These are phyloP conservation scores for Lyophyllum decastes DNA, from an alignment of 768 basidiomycete species.

Conservation along the genomic window DNA sequence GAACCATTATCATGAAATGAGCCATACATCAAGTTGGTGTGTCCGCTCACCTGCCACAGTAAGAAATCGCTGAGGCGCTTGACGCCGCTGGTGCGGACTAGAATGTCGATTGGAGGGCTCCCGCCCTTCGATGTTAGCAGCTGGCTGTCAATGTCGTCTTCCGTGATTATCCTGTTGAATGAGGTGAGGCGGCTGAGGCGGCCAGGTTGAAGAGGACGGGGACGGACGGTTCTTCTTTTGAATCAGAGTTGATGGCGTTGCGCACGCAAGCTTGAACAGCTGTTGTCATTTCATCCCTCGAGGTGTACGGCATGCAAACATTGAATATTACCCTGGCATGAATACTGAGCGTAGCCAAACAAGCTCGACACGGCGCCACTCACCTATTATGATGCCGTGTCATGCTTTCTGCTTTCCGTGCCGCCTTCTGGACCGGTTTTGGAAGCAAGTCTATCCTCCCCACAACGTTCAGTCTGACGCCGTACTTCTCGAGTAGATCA, in stretches of 20 bases:
- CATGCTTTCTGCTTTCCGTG: constrained; percentile 70
- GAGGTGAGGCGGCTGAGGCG: not conserved
- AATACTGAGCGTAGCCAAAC: no score
- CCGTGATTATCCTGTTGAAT: constrained; percentile 47
- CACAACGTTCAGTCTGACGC: constrained; percentile 82
- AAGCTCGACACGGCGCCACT: no score
- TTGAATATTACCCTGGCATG: constrained; percentile 78
- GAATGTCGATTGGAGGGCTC: constrained; percentile 84
- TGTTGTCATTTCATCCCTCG: constrained; percentile 87
- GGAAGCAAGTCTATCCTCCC: constrained; percentile 81
- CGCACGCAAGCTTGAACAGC: constrained; percentile 63
- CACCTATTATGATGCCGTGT: constrained; percentile 77
- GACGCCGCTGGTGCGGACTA: constrained; percentile 91
- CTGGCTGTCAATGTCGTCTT: constrained; percentile 64
- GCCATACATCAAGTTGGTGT: not conserved
- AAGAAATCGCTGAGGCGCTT: constrained; percentile 86
- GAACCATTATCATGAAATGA: constrained; percentile 5
- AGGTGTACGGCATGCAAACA: constrained; percentile 90
- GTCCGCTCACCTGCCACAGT: constrained; percentile 85
- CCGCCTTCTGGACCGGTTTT: constrained; percentile 65
- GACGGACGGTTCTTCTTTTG: constrained; percentile 9
- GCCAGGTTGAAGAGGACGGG: not conserved
- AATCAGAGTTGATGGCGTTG: constrained; percentile 30
- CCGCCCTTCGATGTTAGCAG: constrained; percentile 65
- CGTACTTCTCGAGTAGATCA: constrained; percentile 77